Percentiles rank a stretch among this genome's conserved stretches.
Evolutionary conservation across 176 grass and related monocot species (phyloP).

Genomic region (Triticum turgidum): DNA sequence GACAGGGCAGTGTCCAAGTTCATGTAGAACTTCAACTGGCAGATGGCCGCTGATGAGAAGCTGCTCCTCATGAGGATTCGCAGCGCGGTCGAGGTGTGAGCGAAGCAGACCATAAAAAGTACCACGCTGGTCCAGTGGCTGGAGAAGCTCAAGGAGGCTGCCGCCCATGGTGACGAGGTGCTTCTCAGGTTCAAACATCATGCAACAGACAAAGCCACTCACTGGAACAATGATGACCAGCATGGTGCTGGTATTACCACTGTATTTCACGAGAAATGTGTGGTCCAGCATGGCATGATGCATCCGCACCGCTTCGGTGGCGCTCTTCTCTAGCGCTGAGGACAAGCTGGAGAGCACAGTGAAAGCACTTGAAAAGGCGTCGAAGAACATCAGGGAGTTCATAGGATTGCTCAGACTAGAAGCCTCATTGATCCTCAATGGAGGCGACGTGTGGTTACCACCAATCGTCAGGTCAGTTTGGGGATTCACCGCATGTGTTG

Average conservation of each 20-base stretch:
- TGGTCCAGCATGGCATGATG: not conserved
- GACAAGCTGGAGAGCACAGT: not conserved
- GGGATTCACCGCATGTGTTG: not conserved
- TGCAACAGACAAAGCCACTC: not conserved
- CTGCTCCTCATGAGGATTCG: not conserved
- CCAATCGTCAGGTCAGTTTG: not conserved
- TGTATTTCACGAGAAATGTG: not conserved
- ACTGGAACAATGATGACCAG: not conserved
- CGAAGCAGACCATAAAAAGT: not conserved
- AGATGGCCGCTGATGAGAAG: not conserved
- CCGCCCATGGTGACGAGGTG: not conserved
- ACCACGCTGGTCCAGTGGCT: not conserved
- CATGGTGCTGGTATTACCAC: not conserved
- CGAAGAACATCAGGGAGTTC: not conserved
- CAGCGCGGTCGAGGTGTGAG: not conserved
- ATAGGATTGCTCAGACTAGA: not conserved
- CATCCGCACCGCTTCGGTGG: not conserved
- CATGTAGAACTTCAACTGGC: not conserved
- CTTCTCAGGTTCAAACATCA: conserved; percentile 17
- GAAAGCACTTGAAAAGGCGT: not conserved
- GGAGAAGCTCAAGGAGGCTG: conserved; percentile 20
- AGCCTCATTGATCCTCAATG: not conserved
- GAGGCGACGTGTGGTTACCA: not conserved
- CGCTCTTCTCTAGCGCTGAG: not conserved
- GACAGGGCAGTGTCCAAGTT: conserved; percentile 5